A percentile compares a stretch with the other conserved stretches of the same genome.
Evolutionary conservation across 495 filamentous ascomycete genomes (phyloP).

Genomic region (Neurospora sp.): DNA sequence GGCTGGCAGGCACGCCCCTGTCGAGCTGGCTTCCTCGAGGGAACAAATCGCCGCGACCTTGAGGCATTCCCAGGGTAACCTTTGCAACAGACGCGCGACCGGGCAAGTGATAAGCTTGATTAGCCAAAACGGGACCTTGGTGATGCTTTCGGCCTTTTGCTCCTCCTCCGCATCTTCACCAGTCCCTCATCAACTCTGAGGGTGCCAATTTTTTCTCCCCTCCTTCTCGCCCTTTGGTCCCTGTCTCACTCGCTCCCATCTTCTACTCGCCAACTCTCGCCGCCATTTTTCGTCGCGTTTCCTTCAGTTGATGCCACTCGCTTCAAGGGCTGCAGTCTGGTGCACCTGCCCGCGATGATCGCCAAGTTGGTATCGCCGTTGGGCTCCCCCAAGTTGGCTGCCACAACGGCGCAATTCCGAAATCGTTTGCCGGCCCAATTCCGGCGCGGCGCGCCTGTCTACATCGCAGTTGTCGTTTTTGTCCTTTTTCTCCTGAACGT

Average conservation of each 20-base stretch:
- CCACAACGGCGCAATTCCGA: slow-evolving; percentile 26
- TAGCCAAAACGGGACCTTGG: neutral
- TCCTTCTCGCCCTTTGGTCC: neutral
- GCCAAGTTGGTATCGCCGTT: slow-evolving; percentile 27
- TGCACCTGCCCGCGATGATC: slow-evolving; percentile 21
- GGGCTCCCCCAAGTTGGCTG: slow-evolving; percentile 26
- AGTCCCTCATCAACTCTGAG: neutral
- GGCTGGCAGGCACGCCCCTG: neutral
- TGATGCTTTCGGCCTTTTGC: neutral
- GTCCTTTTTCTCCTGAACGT: slow-evolving; percentile 35
- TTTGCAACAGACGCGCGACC: neutral
- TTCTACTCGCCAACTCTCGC: neutral
- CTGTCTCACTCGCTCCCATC: neutral
- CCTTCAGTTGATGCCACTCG: slow-evolving; percentile 11
- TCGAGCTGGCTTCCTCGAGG: neutral
- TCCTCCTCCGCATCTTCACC: neutral
- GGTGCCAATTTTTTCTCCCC: neutral
- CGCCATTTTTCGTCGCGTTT: neutral
- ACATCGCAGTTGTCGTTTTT: slow-evolving; percentile 23
- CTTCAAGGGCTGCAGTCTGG: slow-evolving; percentile 5
- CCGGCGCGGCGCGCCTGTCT: slow-evolving; percentile 24
- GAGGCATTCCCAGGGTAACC: neutral
- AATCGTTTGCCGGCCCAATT: slow-evolving; percentile 29
- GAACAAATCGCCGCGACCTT: neutral
- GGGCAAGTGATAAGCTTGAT: neutral